These are phyloP conservation scores for Cryphonectria radicalis DNA, from an alignment of 2,329 filamentous ascomycete species.

Conservation along the genomic window DNA sequence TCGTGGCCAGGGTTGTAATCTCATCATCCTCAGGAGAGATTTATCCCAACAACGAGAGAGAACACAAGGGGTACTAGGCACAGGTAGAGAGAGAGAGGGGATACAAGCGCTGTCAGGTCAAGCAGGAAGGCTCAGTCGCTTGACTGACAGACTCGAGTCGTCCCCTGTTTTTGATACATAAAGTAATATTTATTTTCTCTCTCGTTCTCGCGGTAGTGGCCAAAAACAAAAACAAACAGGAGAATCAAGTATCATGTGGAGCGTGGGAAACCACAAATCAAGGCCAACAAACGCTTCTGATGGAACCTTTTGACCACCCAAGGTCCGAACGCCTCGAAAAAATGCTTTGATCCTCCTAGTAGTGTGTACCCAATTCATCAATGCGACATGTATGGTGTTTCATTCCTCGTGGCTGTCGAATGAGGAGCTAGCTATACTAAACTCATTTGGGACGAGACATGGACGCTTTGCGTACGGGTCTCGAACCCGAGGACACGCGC, in stretches of 20 bases:
- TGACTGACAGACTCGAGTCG: neutral
- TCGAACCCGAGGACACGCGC: neutral
- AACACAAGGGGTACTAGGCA: neutral
- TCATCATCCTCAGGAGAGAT: neutral
- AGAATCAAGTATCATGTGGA: neutral
- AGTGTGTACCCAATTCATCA: constrained; percentile 2
- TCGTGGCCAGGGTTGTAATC: no score
- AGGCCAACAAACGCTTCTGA: neutral
- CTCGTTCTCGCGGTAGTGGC: neutral
- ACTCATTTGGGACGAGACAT: neutral
- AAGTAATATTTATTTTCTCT: neutral
- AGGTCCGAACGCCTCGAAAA: constrained; percentile 14
- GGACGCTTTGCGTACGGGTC: no score
- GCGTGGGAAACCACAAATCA: neutral
- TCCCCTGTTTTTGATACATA: neutral
- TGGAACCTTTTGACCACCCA: constrained; percentile 3
- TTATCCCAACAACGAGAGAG: neutral
- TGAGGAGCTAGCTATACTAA: neutral
- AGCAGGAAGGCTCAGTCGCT: neutral
- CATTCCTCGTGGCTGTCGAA: neutral
- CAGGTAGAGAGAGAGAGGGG: no score
- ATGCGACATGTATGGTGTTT: neutral
- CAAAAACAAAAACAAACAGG: neutral
- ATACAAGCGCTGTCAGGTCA: neutral
- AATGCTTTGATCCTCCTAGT: constrained; percentile 5